Evolutionary conservation across 495 filamentous ascomycete genomes (phyloP).

Genomic region (Ascobolus immersus): DNA sequence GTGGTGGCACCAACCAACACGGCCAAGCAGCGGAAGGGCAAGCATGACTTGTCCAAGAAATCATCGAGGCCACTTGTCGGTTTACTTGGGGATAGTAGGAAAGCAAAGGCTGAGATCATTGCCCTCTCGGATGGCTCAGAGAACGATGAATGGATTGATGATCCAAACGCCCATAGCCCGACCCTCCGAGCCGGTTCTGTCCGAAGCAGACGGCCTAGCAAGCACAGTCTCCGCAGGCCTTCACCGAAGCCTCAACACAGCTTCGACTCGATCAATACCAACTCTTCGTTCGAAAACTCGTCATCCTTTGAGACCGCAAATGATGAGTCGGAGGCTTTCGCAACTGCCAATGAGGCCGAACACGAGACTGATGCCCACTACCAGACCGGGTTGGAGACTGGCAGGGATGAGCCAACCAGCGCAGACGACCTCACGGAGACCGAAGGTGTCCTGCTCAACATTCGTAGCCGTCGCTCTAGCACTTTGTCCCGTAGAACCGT

Average conservation of each 20-base stretch:
- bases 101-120: constrained; percentile 47
- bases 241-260: not conserved
- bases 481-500: constrained; percentile 14
- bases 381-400: constrained; percentile 69
- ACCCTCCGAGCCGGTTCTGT: not conserved
- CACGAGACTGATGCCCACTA: constrained; percentile 74
- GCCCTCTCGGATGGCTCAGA: constrained; percentile 33
- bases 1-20: constrained; percentile 27
- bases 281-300: too few relatives aligned
- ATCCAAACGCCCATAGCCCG: not conserved
- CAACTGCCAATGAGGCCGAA: constrained; percentile 62
- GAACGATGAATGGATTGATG: constrained; percentile 66
- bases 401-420: constrained; percentile 34
- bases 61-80: constrained; percentile 31
- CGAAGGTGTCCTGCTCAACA: constrained; percentile 30
- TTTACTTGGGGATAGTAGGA: constrained; percentile 53
- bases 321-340: constrained; percentile 39
- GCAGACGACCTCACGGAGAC: constrained; percentile 74
- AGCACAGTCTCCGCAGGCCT: too few relatives aligned
- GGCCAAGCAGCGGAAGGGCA: constrained; percentile 43
- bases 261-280: not conserved
- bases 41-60: constrained; percentile 41
- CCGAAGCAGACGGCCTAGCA: not conserved
- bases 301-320: constrained; percentile 18
- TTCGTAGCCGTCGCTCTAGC: constrained; percentile 18